A percentile compares a stretch with the other conserved stretches of the same genome.
These are phyloP conservation scores for Fusarium paranaense DNA, from an alignment of 2,329 filamentous ascomycete genomes.

Conservation along the genomic window DNA sequence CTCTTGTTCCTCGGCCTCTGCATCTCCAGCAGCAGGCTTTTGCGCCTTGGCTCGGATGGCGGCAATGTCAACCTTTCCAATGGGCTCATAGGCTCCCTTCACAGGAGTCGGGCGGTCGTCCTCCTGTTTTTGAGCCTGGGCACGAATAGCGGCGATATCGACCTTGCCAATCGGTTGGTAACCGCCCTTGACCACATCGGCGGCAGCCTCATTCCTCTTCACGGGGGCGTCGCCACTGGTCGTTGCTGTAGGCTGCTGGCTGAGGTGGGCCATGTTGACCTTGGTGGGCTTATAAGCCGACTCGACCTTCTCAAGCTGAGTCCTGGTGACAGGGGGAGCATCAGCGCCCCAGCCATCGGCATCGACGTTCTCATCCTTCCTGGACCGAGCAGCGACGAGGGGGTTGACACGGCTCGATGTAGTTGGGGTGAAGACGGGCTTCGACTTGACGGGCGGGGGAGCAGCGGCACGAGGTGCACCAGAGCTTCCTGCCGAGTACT, in stretches of 20 bases:
- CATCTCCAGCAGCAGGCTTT: conserved; percentile 62
- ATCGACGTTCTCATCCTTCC: conserved; percentile 71
- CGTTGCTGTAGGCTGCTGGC: conserved; percentile 76
- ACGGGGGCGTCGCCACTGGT: conserved; percentile 67
- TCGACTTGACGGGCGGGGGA: conserved; percentile 81
- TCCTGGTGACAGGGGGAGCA: conserved; percentile 89
- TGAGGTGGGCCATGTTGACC: conserved; percentile 90
- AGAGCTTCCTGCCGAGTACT: conserved; percentile 82
- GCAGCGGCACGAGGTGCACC: conserved; percentile 64
- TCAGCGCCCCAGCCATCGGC: conserved; percentile 95
- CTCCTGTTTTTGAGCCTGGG: conserved; percentile 73
- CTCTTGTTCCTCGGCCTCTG: conserved; percentile 49
- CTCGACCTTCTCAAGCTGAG: conserved; percentile 89
- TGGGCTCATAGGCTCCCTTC: conserved; percentile 93
- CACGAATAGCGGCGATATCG: conserved; percentile 92
- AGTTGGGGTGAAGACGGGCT: conserved; percentile 92
- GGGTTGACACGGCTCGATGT: conserved; percentile 69
- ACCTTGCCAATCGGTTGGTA: conserved; percentile 98
- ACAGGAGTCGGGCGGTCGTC: conserved; percentile 87
- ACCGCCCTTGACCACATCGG: conserved; percentile 81
- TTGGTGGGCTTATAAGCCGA: conserved; percentile 95
- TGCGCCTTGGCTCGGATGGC: conserved; percentile 89
- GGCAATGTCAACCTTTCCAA: conserved; percentile 97
- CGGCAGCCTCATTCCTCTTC: conserved; percentile 56
- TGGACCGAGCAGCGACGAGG: conserved; percentile 73